Base-by-base conservation (phyloP, 805 yeast species). In the Lipomyces chichibuensis region DNA sequence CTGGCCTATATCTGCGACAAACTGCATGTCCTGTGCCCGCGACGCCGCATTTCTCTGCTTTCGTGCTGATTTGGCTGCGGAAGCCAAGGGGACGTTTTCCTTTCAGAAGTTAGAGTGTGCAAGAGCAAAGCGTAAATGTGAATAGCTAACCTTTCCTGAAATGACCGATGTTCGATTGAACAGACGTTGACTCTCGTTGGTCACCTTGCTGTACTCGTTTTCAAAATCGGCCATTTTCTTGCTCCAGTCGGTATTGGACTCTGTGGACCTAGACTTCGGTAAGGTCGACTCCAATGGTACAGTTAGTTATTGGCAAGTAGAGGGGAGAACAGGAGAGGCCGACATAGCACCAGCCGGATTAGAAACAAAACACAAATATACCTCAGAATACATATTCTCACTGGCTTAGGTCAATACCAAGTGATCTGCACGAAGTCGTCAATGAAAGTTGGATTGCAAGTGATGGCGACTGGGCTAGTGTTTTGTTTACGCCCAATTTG, bases 1-100 rank as follows among this genome's bases (percentile, higher is more conserved):
- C 62, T 77, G 77, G 25, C 77, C 73, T 33, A 78, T 69, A 20
- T 77, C 77, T 11, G 78, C 63, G 0, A 74, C 79, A 63, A 78
- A 78, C 43, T 73, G 68, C 39, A 75, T 65, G 61, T 77, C 74
- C 49, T 69, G 71, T 14, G 65, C 35, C 35, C 72, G 49, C 3
- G 64, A 43, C 13, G 65, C 65, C 17, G 69, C 46, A 56, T 69
- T 69, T 52, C 54, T 59, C 52, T 65, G 68, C 57, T 59, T 66
- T n/a, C 71, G 59, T n/a, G 60, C 9, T 1, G 62, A 62, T 51
- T 52, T 52, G 33, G 13, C 33, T 13, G 55, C 17, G 33, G 55
- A 52, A 29, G 17, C 33, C 33, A 52, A 25, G 9, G 55, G 55
- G 25, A 60, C 32, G 55, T 63, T 63, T 60, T 66, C 65, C 65